These are phyloP conservation scores for Beta lomatogona DNA, from an alignment of 179 eudicot species.

Conservation along the genomic window DNA sequence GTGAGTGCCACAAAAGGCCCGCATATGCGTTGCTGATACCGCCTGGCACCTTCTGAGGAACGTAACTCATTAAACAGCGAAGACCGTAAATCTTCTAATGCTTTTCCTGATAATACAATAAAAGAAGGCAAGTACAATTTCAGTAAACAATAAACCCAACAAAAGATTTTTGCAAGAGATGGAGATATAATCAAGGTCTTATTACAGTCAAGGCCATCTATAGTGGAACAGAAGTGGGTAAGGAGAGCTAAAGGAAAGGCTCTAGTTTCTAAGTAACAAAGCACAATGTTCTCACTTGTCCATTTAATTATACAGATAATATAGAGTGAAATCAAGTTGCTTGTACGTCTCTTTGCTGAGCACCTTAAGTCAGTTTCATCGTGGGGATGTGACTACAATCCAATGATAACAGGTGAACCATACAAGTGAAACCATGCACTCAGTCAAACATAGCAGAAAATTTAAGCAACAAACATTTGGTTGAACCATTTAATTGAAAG, in stretches of 20 bases:
- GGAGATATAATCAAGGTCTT: neutral
- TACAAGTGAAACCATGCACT: neutral
- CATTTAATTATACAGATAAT: neutral
- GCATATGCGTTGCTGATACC: slow-evolving; percentile 68
- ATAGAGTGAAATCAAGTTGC: no score
- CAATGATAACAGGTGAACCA: neutral
- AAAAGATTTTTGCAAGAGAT: neutral
- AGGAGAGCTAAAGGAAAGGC: neutral
- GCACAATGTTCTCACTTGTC: neutral
- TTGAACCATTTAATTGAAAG: neutral
- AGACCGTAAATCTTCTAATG: slow-evolving; percentile 79
- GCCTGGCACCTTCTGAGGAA: slow-evolving; percentile 64
- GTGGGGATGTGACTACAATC: neutral
- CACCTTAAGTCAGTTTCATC: neutral
- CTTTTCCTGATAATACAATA: slow-evolving; percentile 55
- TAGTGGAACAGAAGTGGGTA: neutral
- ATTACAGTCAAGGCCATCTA: neutral
- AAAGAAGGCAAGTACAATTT: neutral
- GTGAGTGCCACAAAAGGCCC: slow-evolving; percentile 85
- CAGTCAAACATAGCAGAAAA: neutral
- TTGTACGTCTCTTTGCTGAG: no score
- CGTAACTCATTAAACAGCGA: slow-evolving; percentile 66
- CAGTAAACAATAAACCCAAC: neutral
- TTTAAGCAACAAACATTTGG: neutral
- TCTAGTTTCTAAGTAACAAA: neutral